Evolutionary conservation across 306 rosid genomes (phyloP), one percentile per base, ranked within the genome.

Genomic region (Neltuma alba): DNA sequence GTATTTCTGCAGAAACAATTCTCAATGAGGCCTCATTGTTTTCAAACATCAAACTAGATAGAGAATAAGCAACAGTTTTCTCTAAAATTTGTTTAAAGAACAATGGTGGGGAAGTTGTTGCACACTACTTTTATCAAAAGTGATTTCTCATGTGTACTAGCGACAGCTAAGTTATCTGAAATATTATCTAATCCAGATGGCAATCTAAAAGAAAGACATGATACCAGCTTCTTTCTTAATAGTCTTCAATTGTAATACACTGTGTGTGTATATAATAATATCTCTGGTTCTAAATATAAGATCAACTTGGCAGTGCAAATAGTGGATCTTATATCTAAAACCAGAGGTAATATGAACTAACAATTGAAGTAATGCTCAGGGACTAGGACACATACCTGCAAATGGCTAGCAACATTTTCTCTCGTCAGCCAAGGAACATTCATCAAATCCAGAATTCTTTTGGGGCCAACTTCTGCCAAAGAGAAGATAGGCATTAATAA

Each of bases 391-490:
- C 2, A 54, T 83, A 89, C 95, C 99, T 96, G 99, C 89, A 96
- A 90, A 85, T 96, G 99, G 87, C 99, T 96, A 21, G 99, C 99
- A 55, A 96, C 98, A 54, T 96, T 96, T 83, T 96, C 99, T 80
- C 99, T 86, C 9, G 93, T 91, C 73, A 96, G 82, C 99, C 98
- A 88, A 0, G 94, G 92, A 54, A 96, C 99, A 74, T 90, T 93
- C 99, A 96, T 96, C 86, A 91, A 82, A 83, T 96, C 99, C 14
- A 93, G 93, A 75, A 96, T 96, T 82, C 88, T 96, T 81, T 96
- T 96, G 9, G 99, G 99, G 44, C 99, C 99, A 77, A 91, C 98
- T 87, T 93, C 99, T 96, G 97, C 91, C 84, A 93, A 90, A 89
- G 67, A 87, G 75, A 90, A 84, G 83, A 66, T 52, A 76, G 79